Conservation (phyloP, 2,329 filamentous ascomycete genomes). For the Fulvia fulva region DNA sequence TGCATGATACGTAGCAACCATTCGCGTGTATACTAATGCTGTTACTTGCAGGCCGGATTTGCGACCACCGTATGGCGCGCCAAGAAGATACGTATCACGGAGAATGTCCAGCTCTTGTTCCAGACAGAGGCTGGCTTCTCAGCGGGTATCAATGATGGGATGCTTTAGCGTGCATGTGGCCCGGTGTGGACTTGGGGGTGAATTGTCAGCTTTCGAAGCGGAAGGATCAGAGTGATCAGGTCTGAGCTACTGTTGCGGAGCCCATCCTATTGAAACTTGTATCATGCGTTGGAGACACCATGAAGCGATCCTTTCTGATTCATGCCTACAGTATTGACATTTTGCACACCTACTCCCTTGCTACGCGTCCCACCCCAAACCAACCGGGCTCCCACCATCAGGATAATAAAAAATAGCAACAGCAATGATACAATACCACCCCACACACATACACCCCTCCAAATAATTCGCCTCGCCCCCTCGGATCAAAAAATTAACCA, state of each 20-base stretch:
- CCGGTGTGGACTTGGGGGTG: neutral
- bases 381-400: neutral
- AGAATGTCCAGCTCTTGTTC: too few species aligned
- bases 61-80: too few species aligned
- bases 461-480: constrained; percentile 84
- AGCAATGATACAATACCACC: constrained; percentile 56
- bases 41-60: too few species aligned
- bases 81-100: too few species aligned
- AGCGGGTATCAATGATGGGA: too few species aligned
- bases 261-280: neutral
- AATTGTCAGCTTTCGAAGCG: neutral
- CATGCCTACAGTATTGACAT: neutral
- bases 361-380: neutral
- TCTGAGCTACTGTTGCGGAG: neutral
- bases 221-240: neutral
- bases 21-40: too few species aligned
- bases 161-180: neutral
- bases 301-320: neutral
- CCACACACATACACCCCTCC: constrained; percentile 63
- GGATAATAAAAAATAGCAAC: constrained; percentile 59
- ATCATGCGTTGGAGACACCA: neutral
- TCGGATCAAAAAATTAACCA: constrained; percentile 81
- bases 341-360: neutral
- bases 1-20: too few species aligned
- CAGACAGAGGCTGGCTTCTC: too few species aligned